Conservation (phyloP, 75 land plant genomes). For the Adiantum capillusveneris region DNA sequence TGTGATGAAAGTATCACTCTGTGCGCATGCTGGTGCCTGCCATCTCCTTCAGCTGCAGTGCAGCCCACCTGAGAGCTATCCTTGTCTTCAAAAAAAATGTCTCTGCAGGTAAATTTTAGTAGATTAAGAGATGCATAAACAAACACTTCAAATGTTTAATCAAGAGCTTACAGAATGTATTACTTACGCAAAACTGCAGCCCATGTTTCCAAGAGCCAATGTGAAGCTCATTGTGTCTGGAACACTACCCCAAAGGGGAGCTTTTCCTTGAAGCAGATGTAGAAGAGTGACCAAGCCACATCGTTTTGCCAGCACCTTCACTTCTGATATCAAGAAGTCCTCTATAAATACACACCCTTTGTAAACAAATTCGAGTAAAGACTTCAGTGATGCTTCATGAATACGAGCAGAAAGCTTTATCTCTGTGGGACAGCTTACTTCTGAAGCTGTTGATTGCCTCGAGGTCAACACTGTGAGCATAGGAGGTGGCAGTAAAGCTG, state of each 20-base stretch:
- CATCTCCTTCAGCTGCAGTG: not conserved
- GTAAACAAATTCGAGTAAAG: slow-evolving; percentile 58
- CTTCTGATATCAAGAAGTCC: slow-evolving; percentile 24
- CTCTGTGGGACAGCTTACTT: slow-evolving; percentile 10
- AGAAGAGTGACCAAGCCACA: slow-evolving; percentile 44
- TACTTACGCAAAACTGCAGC: slow-evolving; percentile 48
- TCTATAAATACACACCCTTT: slow-evolving; percentile 41
- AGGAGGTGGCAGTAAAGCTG: slow-evolving; percentile 40
- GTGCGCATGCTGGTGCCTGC: slow-evolving; percentile 64
- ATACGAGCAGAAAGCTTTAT: slow-evolving; percentile 48
- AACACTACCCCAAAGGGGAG: slow-evolving; percentile 53
- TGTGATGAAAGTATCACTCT: slow-evolving; percentile 48
- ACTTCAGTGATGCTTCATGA: slow-evolving; percentile 24
- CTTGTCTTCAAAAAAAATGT: slow-evolving; percentile 52
- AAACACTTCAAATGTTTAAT: not conserved
- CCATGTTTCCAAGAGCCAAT: slow-evolving; percentile 36
- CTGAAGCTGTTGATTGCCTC: not conserved
- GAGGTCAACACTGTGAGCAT: not conserved
- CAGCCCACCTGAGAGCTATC: not conserved
- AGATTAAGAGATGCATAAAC: not conserved
- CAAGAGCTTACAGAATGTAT: slow-evolving; percentile 4
- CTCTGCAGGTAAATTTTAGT: slow-evolving; percentile 33
- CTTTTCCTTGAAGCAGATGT: slow-evolving; percentile 28
- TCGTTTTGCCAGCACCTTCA: slow-evolving; percentile 49
- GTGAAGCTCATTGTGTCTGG: slow-evolving; percentile 33